These are phyloP conservation scores for Cadophora luteo-olivacea DNA, from an alignment of 2,329 filamentous ascomycete genomes.

Conservation along the genomic window DNA sequence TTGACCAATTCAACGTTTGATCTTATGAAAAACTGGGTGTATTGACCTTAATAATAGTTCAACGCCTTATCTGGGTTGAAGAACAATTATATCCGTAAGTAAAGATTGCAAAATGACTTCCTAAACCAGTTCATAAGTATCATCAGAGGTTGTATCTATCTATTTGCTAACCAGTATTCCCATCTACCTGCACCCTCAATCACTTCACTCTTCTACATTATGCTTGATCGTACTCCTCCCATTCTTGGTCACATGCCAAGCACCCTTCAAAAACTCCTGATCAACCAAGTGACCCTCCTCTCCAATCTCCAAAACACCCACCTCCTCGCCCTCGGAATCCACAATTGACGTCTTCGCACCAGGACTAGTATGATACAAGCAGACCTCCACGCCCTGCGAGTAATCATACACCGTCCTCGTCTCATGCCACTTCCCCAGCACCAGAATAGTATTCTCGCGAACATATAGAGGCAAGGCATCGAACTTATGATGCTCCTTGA, in stretches of 20 bases:
- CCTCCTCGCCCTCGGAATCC: constrained; percentile 46
- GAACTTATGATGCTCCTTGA: constrained; percentile 54
- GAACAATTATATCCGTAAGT: no score
- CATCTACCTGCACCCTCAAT: no score
- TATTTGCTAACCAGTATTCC: no score
- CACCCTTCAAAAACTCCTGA: constrained; percentile 16
- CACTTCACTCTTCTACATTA: constrained; percentile 46
- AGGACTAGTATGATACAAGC: constrained; percentile 51
- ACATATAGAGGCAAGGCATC: constrained; percentile 55
- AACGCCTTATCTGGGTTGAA: background rate
- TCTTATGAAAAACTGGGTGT: background rate
- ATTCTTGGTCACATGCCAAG: constrained; percentile 18
- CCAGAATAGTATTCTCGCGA: constrained; percentile 46
- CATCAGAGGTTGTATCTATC: no score
- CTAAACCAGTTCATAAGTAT: no score
- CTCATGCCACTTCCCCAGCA: constrained; percentile 41
- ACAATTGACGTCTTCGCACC: constrained; percentile 53
- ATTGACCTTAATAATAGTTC: background rate
- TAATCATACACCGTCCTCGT: constrained; percentile 44
- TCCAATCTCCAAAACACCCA: constrained; percentile 10
- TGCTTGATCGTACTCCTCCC: constrained; percentile 21
- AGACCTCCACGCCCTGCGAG: constrained; percentile 49
- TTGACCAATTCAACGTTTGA: background rate
- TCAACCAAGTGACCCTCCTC: constrained; percentile 17
- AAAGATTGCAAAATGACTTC: no score